Evolutionary conservation across 441 rosid genomes (phyloP).

Genomic region (Hura crepitans): DNA sequence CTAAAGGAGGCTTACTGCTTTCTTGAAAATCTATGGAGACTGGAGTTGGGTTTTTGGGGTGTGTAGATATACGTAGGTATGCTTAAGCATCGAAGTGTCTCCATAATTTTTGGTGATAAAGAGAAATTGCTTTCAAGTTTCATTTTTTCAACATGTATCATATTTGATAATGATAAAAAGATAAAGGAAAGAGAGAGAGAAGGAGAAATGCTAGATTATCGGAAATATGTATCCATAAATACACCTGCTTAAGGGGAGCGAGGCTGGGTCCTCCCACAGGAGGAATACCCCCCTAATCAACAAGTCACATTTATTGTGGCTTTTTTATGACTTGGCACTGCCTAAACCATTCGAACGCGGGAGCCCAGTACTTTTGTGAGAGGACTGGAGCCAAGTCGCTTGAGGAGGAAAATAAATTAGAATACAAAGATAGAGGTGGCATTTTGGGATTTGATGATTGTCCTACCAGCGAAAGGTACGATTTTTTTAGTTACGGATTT

Average conservation of each 20-base stretch:
- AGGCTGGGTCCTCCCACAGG: too few species aligned
- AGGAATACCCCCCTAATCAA: too few species aligned
- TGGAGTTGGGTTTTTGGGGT: slow-evolving; percentile 15
- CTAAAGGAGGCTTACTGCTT: slow-evolving; percentile 40
- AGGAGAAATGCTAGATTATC: not conserved
- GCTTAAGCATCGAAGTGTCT: slow-evolving; percentile 26
- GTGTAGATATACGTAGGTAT: slow-evolving; percentile 33
- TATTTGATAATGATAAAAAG: not conserved
- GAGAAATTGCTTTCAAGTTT: slow-evolving; percentile 28
- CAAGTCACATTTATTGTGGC: too few species aligned
- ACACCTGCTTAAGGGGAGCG: slow-evolving; percentile 39
- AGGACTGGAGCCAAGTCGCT: too few species aligned
- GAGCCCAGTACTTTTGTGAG: too few species aligned
- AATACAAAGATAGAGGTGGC: slow-evolving; percentile 26
- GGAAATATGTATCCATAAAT: not conserved
- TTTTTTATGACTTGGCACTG: too few species aligned
- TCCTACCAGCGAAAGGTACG: too few species aligned
- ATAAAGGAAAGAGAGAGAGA: not conserved
- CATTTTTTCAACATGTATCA: slow-evolving; percentile 43
- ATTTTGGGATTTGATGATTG: too few species aligned
- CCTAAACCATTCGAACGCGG: too few species aligned
- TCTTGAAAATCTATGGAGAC: slow-evolving; percentile 21
- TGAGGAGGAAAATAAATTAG: slow-evolving; percentile 46
- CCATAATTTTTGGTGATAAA: not conserved
- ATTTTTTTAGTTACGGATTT: too few species aligned